Evolutionary conservation across 129 eudicot species (phyloP).

Genomic region (Silybum marianum): DNA sequence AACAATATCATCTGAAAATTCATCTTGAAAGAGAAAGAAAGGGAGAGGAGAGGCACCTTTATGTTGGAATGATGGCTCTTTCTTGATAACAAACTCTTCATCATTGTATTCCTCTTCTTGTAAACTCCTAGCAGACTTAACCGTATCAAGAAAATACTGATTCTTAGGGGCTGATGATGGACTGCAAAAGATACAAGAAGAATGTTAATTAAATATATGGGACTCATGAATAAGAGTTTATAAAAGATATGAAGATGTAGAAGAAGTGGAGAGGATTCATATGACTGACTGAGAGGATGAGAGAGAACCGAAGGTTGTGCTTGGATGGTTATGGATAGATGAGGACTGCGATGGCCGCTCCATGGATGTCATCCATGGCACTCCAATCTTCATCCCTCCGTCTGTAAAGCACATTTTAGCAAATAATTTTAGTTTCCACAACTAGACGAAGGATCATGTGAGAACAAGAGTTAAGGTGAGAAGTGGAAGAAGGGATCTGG

Average conservation of each 20-base stretch:
- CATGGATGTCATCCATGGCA: constrained; percentile 53
- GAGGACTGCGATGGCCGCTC: constrained; percentile 64
- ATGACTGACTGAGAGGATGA: constrained; percentile 70
- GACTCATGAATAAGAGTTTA: not conserved
- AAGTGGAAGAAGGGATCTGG: too few species aligned
- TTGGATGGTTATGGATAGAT: constrained; percentile 52
- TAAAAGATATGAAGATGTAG: not conserved
- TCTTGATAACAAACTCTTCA: constrained; percentile 62
- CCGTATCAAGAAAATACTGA: constrained; percentile 65
- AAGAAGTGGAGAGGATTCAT: constrained; percentile 13
- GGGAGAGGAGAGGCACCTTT: constrained; percentile 46
- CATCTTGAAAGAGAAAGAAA: not conserved
- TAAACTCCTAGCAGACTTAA: constrained; percentile 57
- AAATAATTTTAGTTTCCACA: constrained; percentile 1
- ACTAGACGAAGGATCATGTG: too few species aligned
- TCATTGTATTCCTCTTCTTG: constrained; percentile 69
- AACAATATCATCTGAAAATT: not conserved
- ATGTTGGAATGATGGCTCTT: constrained; percentile 60
- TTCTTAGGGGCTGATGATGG: constrained; percentile 55
- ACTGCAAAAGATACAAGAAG: constrained; percentile 40
- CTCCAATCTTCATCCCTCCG: constrained; percentile 44
- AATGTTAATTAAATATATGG: not conserved
- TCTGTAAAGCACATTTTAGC: constrained; percentile 42
- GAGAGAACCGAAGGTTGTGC: constrained; percentile 51
- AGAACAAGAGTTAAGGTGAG: too few species aligned